Evolutionary conservation across 179 eudicot genomes (phyloP), one percentile per base, ranked within the genome.

Genomic region (Beta lomatogona): DNA sequence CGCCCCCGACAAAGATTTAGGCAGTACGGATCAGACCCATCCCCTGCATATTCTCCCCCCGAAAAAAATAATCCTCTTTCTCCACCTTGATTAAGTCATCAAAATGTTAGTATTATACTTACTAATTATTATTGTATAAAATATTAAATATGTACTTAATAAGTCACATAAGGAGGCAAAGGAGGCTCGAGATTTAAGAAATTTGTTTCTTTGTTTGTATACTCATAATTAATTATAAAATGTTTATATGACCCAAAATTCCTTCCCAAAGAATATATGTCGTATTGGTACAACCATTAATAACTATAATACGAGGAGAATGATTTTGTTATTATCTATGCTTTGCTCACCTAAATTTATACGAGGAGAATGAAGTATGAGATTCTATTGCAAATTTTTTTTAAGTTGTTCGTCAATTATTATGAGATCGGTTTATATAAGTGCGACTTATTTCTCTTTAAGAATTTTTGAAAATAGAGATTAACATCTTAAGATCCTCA

Each of bases 1-100:
- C 83, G 84, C 84, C 86, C 82, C 96, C 91, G 93, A 92, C 96
- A 92, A 91, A 92, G 91, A 91, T 92, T 90, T 88, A 87, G 80
- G 86, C 88, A 86, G 89, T 89, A 91, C 87, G 89, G 92, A 82
- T 89, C 85, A 86, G 80, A 77, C 55, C 80, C 88, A 83, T 82
- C 84, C 83, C 52, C 52, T 48, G 52, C 9, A 77, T 73, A 78
- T 84, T 57, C 71, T 63, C 59, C 77, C 75, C 79, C 81, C 64
- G 21, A 77, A 45, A 71, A 16, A 44, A 60, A 11, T 4, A 58
- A 36, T 36, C 66, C 10, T 7, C 45, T 54, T 69, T 68, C 55
- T 55, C 3, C 14, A 19, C 60, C 5, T 72, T 52, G 55, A 72
- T 72, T 72, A 52, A 72, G 44, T 72, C 41, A 72, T 50, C 59